A percentile compares a stretch with the other conserved stretches of the same genome.
These are phyloP conservation scores for Candida sanyaensis DNA, from an alignment of 1,139 yeast species.

Conservation along the genomic window DNA sequence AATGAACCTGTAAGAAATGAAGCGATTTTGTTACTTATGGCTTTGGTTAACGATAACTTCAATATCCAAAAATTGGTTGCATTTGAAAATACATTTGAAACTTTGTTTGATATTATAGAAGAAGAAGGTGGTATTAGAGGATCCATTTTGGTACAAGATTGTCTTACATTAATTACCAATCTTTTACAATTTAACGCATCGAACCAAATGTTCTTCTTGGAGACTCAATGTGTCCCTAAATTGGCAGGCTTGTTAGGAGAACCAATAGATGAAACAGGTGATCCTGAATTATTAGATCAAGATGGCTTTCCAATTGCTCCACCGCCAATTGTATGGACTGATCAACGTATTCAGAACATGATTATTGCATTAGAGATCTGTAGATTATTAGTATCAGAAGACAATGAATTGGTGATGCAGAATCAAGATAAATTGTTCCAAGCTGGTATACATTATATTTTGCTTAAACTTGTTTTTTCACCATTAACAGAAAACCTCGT, in stretches of 20 bases:
- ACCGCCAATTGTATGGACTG: slow-evolving; percentile 64
- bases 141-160: slow-evolving; percentile 88
- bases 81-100: slow-evolving; percentile 90
- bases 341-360: slow-evolving; percentile 69
- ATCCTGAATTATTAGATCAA: slow-evolving; percentile 21
- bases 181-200: slow-evolving; percentile 82
- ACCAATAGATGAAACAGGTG: slow-evolving; percentile 46
- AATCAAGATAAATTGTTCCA: slow-evolving; percentile 67
- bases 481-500: slow-evolving; percentile 60
- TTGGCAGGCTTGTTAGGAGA: slow-evolving; percentile 64
- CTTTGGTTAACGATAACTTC: slow-evolving; percentile 77
- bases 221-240: slow-evolving; percentile 74
- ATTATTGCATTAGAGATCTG: slow-evolving; percentile 71
- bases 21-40: slow-evolving; percentile 78
- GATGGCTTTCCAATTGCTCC: slow-evolving; percentile 18
- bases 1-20: slow-evolving; percentile 93
- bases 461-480: slow-evolving; percentile 70
- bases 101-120: slow-evolving; percentile 70
- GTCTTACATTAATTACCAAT: slow-evolving; percentile 72
- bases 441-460: slow-evolving; percentile 64
- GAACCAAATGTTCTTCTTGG: slow-evolving; percentile 86
- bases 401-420: slow-evolving; percentile 59
- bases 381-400: slow-evolving; percentile 71
- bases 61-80: slow-evolving; percentile 93
- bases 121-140: slow-evolving; percentile 92